Evolutionary conservation across 2,329 filamentous ascomycete genomes (phyloP), one percentile per base, ranked within the genome.

Genomic region (Colletotrichum australisinense): DNA sequence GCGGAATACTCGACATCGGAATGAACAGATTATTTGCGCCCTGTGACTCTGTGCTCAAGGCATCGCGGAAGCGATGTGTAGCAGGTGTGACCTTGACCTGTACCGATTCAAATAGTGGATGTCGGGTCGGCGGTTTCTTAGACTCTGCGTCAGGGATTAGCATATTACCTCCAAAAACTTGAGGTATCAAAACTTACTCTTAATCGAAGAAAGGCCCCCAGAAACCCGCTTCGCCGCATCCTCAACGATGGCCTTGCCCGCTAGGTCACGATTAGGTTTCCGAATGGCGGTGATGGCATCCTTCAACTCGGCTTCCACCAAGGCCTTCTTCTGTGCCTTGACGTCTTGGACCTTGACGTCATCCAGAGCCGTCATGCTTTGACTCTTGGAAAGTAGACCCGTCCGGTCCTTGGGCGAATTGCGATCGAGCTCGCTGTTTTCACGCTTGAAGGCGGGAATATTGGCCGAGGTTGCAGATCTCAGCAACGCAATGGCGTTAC

Each of bases 211-310:
- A 62, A 87, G 79, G 57, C 84, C 84, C 4, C 84, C 84, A 19
- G 84, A 85, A 5, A 86, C 84, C 67, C 91, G 89, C 76, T 88
- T 88, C 79, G 95, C 92, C 5, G 90, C 88, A 30, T 90, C 92
- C 75, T 94, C 93, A 4, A 89, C 90, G 69, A 93, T 86, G 49
- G 90, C 88, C 77, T 91, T 92, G 38, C 91, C 91, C 14, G 92
- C 93, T 53, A 93, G 86, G 26, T 90, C 88, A 58, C 94, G 89
- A 78, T 96, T 95, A 1, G 94, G 94, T 81, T 92, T 94, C 80
- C 93, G 92, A 55, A 96, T 81, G 11, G 91, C 89, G 6, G 89
- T 89, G 63, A 97, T 95, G 9, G 94, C 94, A 72, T 94, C 90
- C 76, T 91, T 90, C 42, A 96, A 82, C 78, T 95, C 92, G 32